Percentiles rank a stretch among this genome's conserved stretches.
These are phyloP conservation scores for Haplosporangium gracile DNA, from an alignment of 192 early-diverging fungal species.

Conservation along the genomic window DNA sequence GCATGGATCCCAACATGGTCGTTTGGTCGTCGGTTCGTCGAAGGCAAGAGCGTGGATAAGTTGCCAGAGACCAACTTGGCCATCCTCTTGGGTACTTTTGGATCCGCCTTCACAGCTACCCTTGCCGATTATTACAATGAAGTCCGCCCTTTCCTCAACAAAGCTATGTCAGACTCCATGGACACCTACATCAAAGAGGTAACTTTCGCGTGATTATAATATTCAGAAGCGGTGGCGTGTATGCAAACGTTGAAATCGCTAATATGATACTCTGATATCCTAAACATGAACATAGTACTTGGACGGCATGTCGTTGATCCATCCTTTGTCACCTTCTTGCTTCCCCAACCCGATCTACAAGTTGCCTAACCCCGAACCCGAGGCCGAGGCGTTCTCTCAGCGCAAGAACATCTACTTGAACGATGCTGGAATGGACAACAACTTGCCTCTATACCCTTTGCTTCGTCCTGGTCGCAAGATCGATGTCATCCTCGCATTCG, in stretches of 20 bases:
- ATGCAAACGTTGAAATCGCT: not conserved
- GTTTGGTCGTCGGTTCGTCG: constrained; percentile 79
- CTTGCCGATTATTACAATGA: constrained; percentile 65
- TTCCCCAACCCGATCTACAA: constrained; percentile 79
- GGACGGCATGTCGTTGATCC: constrained; percentile 63
- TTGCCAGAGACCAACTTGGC: constrained; percentile 78
- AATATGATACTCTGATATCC: not conserved
- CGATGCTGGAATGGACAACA: constrained; percentile 88
- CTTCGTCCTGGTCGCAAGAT: constrained; percentile 73
- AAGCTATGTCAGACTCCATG: constrained; percentile 42
- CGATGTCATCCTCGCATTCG: constrained; percentile 81
- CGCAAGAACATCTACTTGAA: constrained; percentile 66
- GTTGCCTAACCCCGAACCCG: constrained; percentile 50
- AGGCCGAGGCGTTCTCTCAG: constrained; percentile 34
- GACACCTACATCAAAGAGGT: constrained; percentile 59
- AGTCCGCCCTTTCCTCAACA: constrained; percentile 57
- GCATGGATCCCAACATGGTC: constrained; percentile 86
- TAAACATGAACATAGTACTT: constrained; percentile 59
- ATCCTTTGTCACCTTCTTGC: constrained; percentile 75
- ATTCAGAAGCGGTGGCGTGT: too few species aligned
- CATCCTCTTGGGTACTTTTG: constrained; percentile 71
- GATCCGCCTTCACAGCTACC: constrained; percentile 67
- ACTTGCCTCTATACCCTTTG: constrained; percentile 82
- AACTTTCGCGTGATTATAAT: not conserved
- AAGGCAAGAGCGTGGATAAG: constrained; percentile 70